A percentile compares a stretch with the other conserved stretches of the same genome.
phyloP scores from a whole-genome alignment of 805 yeast genomes.

The Kuraishia borneana region DNA sequence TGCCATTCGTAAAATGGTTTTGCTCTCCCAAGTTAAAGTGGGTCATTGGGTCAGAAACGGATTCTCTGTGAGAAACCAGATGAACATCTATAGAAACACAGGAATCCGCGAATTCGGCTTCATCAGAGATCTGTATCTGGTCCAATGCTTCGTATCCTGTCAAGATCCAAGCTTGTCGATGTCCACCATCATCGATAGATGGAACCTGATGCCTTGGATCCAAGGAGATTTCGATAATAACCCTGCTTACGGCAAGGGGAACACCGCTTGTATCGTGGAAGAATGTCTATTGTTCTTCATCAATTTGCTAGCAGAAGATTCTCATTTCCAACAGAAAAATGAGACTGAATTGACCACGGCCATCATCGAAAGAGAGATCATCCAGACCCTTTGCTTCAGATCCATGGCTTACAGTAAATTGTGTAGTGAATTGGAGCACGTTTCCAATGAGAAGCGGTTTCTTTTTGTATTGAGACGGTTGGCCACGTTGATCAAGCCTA shows the following conservation, averaged over 20 bases:
- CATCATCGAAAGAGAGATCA: slow-evolving; percentile 56
- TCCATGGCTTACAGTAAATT: slow-evolving; percentile 64
- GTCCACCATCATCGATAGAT: slow-evolving; percentile 50
- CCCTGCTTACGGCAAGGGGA: slow-evolving; percentile 31
- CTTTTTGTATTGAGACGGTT: slow-evolving; percentile 46
- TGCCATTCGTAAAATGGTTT: slow-evolving; percentile 65
- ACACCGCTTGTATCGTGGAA: slow-evolving; percentile 57
- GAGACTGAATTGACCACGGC: slow-evolving; percentile 37
- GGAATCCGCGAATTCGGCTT: slow-evolving; percentile 78
- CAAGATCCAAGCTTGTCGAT: slow-evolving; percentile 44
- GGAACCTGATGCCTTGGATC: slow-evolving; percentile 54
- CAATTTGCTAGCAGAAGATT: slow-evolving; percentile 55
- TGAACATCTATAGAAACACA: slow-evolving; percentile 66
- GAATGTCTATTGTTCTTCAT: slow-evolving; percentile 66
- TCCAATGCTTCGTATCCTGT: slow-evolving; percentile 49
- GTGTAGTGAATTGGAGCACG: slow-evolving; percentile 55
- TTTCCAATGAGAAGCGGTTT: slow-evolving; percentile 62
- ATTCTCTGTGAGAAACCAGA: slow-evolving; percentile 63
- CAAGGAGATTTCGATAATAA: slow-evolving; percentile 24
- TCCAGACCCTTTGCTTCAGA: slow-evolving; percentile 74
- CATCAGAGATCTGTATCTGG: slow-evolving; percentile 63
- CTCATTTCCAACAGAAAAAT: slow-evolving; percentile 37
- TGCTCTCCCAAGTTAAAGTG: slow-evolving; percentile 73
- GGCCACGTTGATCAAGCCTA: slow-evolving; percentile 55
- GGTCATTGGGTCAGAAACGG: slow-evolving; percentile 97